These are phyloP conservation scores for Cercospora nicotianae DNA, from an alignment of 2,329 filamentous ascomycete genomes.

Conservation along the genomic window DNA sequence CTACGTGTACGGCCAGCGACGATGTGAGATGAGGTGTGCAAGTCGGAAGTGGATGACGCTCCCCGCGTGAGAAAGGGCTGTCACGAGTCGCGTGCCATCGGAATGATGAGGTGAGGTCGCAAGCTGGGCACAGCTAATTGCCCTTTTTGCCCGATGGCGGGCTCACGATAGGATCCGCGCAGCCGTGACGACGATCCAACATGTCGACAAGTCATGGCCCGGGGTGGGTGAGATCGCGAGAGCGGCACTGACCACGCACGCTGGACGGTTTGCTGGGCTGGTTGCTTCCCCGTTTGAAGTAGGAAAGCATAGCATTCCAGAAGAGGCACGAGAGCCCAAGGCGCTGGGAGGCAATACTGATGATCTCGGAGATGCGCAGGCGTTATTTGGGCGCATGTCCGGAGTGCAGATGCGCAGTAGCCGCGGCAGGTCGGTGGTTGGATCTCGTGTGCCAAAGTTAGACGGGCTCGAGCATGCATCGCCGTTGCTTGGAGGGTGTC, in stretches of 20 bases:
- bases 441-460: background rate
- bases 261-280: background rate
- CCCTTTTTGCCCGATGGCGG: background rate
- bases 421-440: background rate
- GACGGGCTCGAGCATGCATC: background rate
- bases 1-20: background rate
- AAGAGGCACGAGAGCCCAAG: background rate
- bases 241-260: background rate
- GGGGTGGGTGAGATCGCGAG: background rate
- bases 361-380: background rate
- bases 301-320: background rate
- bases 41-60: background rate
- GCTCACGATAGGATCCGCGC: slow-evolving; percentile 2
- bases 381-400: background rate
- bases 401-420: background rate
- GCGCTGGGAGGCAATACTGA: background rate
- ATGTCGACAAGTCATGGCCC: slow-evolving; percentile 6
- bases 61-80: background rate
- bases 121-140: background rate
- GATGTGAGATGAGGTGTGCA: background rate
- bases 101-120: slow-evolving; percentile 10
- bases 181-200: background rate
- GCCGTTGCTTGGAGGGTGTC: background rate
- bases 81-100: slow-evolving; percentile 3
- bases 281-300: background rate